Evolutionary conservation across 2,329 filamentous ascomycete species (phyloP).

Genomic region (Aspergillus sp.): DNA sequence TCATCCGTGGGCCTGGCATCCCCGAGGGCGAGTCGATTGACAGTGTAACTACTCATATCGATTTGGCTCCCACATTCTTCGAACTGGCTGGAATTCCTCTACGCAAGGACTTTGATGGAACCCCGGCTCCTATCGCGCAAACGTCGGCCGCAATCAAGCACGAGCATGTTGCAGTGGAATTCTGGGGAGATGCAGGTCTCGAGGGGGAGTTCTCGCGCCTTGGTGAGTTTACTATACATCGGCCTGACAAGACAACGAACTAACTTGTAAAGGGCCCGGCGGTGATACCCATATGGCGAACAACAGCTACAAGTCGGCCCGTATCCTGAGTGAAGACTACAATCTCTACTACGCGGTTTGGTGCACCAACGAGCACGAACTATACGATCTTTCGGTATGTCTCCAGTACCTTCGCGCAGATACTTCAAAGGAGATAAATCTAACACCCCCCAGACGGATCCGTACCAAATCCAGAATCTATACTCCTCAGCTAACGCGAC

Average conservation of each 20-base stretch:
- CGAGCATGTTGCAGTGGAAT: slow-evolving; percentile 50
- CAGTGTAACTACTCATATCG: slow-evolving; percentile 50
- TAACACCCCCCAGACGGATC: too few species aligned
- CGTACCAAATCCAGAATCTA: too few species aligned
- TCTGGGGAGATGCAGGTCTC: slow-evolving; percentile 37
- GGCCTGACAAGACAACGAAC: too few species aligned
- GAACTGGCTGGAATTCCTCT: slow-evolving; percentile 27
- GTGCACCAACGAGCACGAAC: slow-evolving; percentile 27
- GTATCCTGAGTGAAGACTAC: slow-evolving; percentile 22
- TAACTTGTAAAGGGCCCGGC: too few species aligned
- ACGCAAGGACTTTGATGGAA: slow-evolving; percentile 46
- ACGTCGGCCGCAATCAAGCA: slow-evolving; percentile 17
- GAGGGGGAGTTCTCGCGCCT: too few species aligned
- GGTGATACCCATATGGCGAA: too few species aligned
- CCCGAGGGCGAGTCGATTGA: slow-evolving; percentile 29
- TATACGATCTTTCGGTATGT: slow-evolving; percentile 19
- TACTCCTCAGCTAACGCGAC: too few species aligned
- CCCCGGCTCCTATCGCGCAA: slow-evolving; percentile 36
- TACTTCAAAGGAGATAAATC: too few species aligned
- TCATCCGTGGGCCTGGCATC: slow-evolving; percentile 49
- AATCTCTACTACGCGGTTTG: slow-evolving; percentile 27
- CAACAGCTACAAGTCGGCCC: slow-evolving; percentile 30
- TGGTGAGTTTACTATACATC: too few species aligned
- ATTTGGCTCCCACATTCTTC: slow-evolving; percentile 52
- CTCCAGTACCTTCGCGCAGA: too few species aligned